Base-by-base conservation (phyloP, 176 grass and related monocot species). In the Cenchrus purpureus region DNA sequence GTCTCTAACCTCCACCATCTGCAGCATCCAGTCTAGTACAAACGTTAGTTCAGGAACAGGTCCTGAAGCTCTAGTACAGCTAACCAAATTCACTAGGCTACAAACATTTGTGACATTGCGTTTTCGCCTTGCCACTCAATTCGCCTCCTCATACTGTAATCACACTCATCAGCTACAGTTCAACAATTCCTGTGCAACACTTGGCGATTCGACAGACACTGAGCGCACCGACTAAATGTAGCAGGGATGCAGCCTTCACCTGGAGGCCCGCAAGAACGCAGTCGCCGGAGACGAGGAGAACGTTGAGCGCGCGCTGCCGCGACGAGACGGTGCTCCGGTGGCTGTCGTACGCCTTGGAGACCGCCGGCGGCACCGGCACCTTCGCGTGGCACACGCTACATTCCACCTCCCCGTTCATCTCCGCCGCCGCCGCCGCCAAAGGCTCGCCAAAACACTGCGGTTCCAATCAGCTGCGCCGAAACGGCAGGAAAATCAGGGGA, bases 181-280 rank as follows among this genome's bases (percentile, higher is more conserved):
- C 15, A 69, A 16, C 59, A 82, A 12, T 14, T 65, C 13, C 6
- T 44, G 53, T 19, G 8, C 49, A 52, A 51, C 60, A 79, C 71
- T 61, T 20, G 20, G 29, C 74, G 10, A 51, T 66, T 72, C 17
- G 20, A 44, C 29, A 43, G 20, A 44, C 29, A 43, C 71, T 32
- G 66, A 48, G 45, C 57, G 50, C 55, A 44, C 59, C 64, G 48
- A 77, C 29, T 31, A 54, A 82, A 65, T 65, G 57, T 40, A 79
- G 28, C 60, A 59, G 46, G 80, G 51, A 71, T 46, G 76, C 68
- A 76, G 20, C 7, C 29, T 42, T 86, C 73, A 98, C 96, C 96
- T 98, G 96, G 14, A 98, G 91, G 11, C 96, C 93, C 14, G 89
- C 89, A 45, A 98, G 91, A 40, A 98, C 85, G 84, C 96, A 98